Evolutionary conservation across 257 asterid species (phyloP).

Genomic region (Plantago elongata): DNA sequence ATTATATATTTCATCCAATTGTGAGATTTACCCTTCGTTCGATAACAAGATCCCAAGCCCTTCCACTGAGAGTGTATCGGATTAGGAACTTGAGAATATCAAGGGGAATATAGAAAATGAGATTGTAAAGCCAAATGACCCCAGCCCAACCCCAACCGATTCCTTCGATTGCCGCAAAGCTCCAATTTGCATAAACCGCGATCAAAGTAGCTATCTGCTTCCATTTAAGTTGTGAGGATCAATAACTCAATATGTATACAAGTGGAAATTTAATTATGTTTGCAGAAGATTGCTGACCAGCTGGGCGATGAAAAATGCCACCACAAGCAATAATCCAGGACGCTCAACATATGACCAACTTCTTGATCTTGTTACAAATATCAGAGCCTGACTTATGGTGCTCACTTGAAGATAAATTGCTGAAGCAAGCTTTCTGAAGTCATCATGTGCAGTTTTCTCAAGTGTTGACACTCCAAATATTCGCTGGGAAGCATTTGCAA

Average conservation of each 20-base stretch:
- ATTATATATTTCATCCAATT: not conserved
- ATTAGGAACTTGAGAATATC: slow-evolving; percentile 74
- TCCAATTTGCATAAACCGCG: slow-evolving; percentile 90
- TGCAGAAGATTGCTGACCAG: slow-evolving; percentile 42
- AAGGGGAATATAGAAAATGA: slow-evolving; percentile 75
- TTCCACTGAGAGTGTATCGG: slow-evolving; percentile 84
- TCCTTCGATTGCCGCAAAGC: slow-evolving; percentile 95
- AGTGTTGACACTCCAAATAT: slow-evolving; percentile 86
- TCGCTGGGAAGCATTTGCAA: slow-evolving; percentile 36
- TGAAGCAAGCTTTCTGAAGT: slow-evolving; percentile 93
- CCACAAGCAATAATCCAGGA: slow-evolving; percentile 79
- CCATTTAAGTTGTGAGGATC: slow-evolving; percentile 11
- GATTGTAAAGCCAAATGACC: slow-evolving; percentile 87
- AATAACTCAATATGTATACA: not conserved
- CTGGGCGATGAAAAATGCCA: slow-evolving; percentile 76
- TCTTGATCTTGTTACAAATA: slow-evolving; percentile 90
- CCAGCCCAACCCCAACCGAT: slow-evolving; percentile 99
- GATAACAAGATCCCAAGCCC: slow-evolving; percentile 98
- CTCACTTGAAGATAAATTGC: slow-evolving; percentile 97
- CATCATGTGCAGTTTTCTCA: slow-evolving; percentile 82
- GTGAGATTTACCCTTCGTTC: slow-evolving; percentile 65
- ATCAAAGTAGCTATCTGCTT: slow-evolving; percentile 86
- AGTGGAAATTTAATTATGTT: not conserved
- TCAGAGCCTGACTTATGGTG: slow-evolving; percentile 92
- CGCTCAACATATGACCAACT: slow-evolving; percentile 95